These are phyloP conservation scores for Erodium texanum DNA, from an alignment of 441 rosid species.

Conservation along the genomic window DNA sequence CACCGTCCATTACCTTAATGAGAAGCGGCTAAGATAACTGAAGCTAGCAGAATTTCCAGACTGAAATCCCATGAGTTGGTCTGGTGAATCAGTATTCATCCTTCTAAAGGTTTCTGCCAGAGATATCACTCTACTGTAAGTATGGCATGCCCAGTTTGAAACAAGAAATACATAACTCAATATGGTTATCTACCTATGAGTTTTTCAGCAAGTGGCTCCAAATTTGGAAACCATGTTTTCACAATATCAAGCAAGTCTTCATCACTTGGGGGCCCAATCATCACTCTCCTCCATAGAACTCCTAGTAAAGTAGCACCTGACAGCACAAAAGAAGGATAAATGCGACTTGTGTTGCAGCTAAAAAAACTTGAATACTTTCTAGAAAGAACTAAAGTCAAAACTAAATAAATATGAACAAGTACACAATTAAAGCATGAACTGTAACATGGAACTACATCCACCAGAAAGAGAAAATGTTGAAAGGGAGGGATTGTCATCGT, in stretches of 20 bases:
- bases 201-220: conserved; percentile 54
- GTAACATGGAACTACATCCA: background rate
- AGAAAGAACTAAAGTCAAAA: background rate
- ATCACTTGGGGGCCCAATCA: conserved; percentile 57
- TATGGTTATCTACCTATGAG: conserved; percentile 52
- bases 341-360: background rate
- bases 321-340: conserved; percentile 15
- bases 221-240: conserved; percentile 56
- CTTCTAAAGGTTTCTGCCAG: conserved; percentile 66
- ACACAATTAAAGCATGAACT: background rate
- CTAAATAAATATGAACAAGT: background rate
- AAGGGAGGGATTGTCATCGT: background rate
- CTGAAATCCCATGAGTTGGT: conserved; percentile 30
- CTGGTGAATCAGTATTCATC: conserved; percentile 34
- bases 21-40: conserved; percentile 47
- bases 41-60: conserved; percentile 34
- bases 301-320: conserved; percentile 67
- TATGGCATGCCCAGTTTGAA: conserved; percentile 12
- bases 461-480: background rate
- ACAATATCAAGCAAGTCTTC: conserved; percentile 61
- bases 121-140: conserved; percentile 17
- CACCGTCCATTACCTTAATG: conserved; percentile 49
- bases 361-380: background rate
- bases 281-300: conserved; percentile 78
- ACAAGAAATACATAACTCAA: conserved; percentile 15